These are phyloP conservation scores for Jaenimonas drosophilae DNA, from an alignment of 208 protist genomes.

Conservation along the genomic window DNA sequence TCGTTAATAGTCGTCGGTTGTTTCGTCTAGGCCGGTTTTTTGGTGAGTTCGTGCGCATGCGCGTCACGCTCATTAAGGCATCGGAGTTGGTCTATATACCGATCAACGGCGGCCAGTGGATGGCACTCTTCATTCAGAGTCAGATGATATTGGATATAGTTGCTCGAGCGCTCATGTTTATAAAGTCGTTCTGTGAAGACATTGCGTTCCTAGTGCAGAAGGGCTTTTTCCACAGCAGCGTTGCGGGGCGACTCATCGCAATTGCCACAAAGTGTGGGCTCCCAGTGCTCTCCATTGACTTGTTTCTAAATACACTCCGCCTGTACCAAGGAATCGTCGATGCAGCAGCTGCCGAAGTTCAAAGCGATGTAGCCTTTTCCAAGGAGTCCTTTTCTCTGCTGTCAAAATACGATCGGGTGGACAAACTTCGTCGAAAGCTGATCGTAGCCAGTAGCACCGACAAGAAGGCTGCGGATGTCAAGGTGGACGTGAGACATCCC, in stretches of 20 bases:
- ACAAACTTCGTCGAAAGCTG: conserved; percentile 70
- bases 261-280: conserved; percentile 63
- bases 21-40: conserved; percentile 86
- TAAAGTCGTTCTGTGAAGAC: conserved; percentile 86
- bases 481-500: conserved; percentile 5
- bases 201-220: conserved; percentile 82
- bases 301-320: conserved; percentile 81
- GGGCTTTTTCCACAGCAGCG: conserved; percentile 81
- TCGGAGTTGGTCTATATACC: conserved; percentile 84
- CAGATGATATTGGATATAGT: conserved; percentile 88
- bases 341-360: conserved; percentile 27
- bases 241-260: conserved; percentile 67
- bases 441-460: conserved; percentile 3
- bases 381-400: conserved; percentile 80
- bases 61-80: conserved; percentile 78
- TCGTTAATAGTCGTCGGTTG: conserved; percentile 78
- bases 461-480: conserved; percentile 12
- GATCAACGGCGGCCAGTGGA: conserved; percentile 61
- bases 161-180: conserved; percentile 62
- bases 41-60: conserved; percentile 85
- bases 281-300: conserved; percentile 76
- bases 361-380: conserved; percentile 42
- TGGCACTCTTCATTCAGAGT: conserved; percentile 83
- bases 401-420: conserved; percentile 75
- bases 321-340: conserved; percentile 79